A percentile compares a stretch with the other conserved stretches of the same genome.
Evolutionary conservation across 2,329 filamentous ascomycete genomes (phyloP).

Genomic region (Claviceps sp.): DNA sequence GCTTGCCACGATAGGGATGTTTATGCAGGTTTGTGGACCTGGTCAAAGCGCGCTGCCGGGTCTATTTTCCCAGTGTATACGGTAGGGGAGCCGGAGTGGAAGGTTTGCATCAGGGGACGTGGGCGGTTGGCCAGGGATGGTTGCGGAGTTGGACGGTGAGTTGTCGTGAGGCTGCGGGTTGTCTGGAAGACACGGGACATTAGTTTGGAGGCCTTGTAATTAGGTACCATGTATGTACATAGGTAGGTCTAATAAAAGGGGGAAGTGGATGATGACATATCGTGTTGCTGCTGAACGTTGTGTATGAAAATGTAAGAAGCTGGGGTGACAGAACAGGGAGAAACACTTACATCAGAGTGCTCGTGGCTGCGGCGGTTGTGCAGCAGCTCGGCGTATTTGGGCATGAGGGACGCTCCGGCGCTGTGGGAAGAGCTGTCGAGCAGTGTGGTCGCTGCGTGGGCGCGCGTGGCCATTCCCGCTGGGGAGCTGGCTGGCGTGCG

Average conservation of each 20-base stretch:
- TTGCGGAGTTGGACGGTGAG: conserved; percentile 33
- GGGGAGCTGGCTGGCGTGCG: conserved; percentile 32
- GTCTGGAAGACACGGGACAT: conserved; percentile 8
- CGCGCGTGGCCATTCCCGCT: conserved; percentile 17
- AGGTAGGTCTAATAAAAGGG: too few species aligned
- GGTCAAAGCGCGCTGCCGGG: too few species aligned
- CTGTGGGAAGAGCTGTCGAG: conserved; percentile 22
- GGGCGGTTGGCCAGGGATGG: conserved; percentile 30
- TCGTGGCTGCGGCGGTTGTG: conserved; percentile 22
- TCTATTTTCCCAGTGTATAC: too few species aligned
- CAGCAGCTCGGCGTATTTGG: conserved; percentile 34
- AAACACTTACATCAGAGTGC: conserved; percentile 26
- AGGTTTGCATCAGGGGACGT: conserved; percentile 51
- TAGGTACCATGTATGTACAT: too few species aligned
- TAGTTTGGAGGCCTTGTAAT: too few species aligned
- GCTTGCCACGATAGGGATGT: too few species aligned
- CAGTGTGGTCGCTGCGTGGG: conserved; percentile 17
- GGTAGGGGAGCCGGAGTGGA: conserved; percentile 38
- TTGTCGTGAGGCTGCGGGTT: conserved; percentile 30
- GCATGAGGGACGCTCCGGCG: conserved; percentile 27
- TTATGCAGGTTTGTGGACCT: too few species aligned
- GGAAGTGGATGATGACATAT: too few species aligned
- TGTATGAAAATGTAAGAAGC: too few species aligned
- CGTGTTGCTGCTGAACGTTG: too few species aligned
- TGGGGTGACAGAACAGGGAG: too few species aligned